Evolutionary conservation across 1,284 basidiomycete genomes (phyloP).

Genomic region (Sanguinoderma infundibulare): DNA sequence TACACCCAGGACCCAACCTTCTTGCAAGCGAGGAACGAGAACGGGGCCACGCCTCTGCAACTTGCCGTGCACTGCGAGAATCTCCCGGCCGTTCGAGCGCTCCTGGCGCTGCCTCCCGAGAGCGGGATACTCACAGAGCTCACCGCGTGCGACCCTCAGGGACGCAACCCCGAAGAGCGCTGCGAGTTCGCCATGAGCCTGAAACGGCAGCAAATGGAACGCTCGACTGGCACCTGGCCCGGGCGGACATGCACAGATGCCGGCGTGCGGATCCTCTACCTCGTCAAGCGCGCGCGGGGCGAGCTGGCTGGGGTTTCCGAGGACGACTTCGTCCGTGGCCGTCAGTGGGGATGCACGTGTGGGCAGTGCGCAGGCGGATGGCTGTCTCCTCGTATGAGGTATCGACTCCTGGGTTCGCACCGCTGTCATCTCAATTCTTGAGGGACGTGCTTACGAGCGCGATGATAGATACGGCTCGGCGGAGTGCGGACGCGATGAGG

Average conservation of each 20-base stretch:
- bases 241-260: neutral
- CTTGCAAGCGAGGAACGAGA: neutral
- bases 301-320: conserved; percentile 5
- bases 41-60: neutral
- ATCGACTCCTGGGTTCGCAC: conserved; percentile 1
- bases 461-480: neutral
- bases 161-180: conserved; percentile 1
- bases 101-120: neutral
- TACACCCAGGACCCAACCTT: neutral
- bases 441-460: neutral
- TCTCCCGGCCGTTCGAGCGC: neutral
- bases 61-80: neutral
- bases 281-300: conserved; percentile 15
- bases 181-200: neutral
- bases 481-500: conserved; percentile 1
- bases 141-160: conserved; percentile 6
- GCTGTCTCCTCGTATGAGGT: conserved; percentile 29
- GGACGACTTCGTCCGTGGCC: conserved; percentile 12
- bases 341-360: conserved; percentile 26
- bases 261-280: conserved; percentile 6
- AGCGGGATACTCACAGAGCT: conserved; percentile 8
- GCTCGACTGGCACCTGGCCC: neutral
- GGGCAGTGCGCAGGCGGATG: conserved; percentile 24
- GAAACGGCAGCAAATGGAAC: neutral
- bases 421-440: neutral